Evolutionary conservation across 768 basidiomycete genomes (phyloP).

Genomic region (Boletellus emodensis): DNA sequence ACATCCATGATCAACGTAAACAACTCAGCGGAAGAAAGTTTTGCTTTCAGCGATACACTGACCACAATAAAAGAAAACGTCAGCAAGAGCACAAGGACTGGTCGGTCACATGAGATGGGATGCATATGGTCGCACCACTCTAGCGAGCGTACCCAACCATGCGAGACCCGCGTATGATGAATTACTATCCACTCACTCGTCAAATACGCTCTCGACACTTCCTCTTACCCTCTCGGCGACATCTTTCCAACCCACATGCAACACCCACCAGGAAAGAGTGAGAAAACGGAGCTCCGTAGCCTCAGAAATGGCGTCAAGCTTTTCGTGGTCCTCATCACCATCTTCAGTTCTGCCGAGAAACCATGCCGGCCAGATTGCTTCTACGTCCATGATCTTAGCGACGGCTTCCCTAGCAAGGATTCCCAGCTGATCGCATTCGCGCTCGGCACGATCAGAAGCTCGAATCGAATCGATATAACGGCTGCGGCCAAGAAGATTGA

Average conservation of each 20-base stretch:
- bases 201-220: constrained; percentile 80
- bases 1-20: constrained; percentile 68
- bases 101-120: background rate
- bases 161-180: background rate
- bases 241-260: constrained; percentile 90
- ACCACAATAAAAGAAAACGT: background rate
- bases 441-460: constrained; percentile 58
- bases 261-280: constrained; percentile 88
- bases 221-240: constrained; percentile 67
- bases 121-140: background rate
- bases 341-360: constrained; percentile 23
- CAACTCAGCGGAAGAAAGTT: constrained; percentile 66
- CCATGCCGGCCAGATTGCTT: constrained; percentile 23
- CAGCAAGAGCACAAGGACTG: constrained; percentile 1
- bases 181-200: constrained; percentile 53
- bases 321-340: constrained; percentile 27
- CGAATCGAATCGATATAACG: constrained; percentile 74
- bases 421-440: constrained; percentile 37
- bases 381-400: constrained; percentile 24
- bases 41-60: constrained; percentile 82
- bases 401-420: constrained; percentile 25
- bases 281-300: constrained; percentile 72
- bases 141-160: background rate
- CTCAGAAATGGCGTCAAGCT: constrained; percentile 43
- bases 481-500: constrained; percentile 76